Evolutionary conservation across 495 filamentous ascomycete genomes (phyloP).

Genomic region (Penicillium goetzii): DNA sequence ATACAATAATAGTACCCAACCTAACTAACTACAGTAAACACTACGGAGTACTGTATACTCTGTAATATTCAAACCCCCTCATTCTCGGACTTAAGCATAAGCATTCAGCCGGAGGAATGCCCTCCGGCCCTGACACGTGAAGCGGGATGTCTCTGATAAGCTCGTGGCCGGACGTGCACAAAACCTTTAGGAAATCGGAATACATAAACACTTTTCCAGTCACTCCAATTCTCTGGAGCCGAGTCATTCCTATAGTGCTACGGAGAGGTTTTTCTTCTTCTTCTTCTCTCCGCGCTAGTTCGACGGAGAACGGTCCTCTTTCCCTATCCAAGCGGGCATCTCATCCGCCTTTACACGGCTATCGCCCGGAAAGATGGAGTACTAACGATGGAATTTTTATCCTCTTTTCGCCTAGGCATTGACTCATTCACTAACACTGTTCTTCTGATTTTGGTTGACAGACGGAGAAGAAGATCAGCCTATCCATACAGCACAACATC

Average conservation of each 20-base stretch:
- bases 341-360: constrained; percentile 7
- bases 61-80: neutral
- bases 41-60: neutral
- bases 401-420: constrained; percentile 19
- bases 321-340: constrained; percentile 1
- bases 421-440: neutral
- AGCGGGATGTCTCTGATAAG: constrained; percentile 30
- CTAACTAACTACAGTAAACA: neutral
- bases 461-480: neutral
- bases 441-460: neutral
- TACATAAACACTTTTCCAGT: constrained; percentile 33
- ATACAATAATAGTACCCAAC: neutral
- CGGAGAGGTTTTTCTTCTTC: neutral
- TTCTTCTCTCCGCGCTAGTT: constrained; percentile 1
- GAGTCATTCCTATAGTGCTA: neutral
- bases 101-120: constrained; percentile 7
- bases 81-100: constrained; percentile 5
- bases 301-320: neutral
- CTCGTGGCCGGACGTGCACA: constrained; percentile 20
- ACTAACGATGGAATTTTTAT: neutral
- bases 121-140: constrained; percentile 31
- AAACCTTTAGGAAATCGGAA: constrained; percentile 44
- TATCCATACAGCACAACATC: neutral
- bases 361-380: constrained; percentile 6
- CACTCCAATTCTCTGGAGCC: neutral